Percentiles rank a stretch among this genome's conserved stretches.
phyloP scores from a whole-genome alignment of 495 filamentous ascomycete species.

The Penicillium pancosmium region DNA sequence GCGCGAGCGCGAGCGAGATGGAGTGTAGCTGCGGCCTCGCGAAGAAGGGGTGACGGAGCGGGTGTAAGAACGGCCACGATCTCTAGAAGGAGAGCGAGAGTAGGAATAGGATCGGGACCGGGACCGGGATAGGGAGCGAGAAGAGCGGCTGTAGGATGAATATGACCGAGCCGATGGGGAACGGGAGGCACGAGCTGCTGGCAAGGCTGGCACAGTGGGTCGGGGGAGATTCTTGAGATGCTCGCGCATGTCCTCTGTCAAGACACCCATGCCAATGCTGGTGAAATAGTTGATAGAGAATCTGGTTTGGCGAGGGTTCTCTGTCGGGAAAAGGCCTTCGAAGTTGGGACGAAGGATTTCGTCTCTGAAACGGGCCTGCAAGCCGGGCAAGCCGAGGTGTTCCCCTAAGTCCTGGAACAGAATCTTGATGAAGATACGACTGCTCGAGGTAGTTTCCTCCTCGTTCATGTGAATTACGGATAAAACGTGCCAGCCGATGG shows the following conservation, averaged over 20 bases:
- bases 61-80: conserved; percentile 40
- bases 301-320: conserved; percentile 84
- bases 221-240: conserved; percentile 83
- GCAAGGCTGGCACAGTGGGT: conserved; percentile 69
- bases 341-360: conserved; percentile 77
- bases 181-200: conserved; percentile 55
- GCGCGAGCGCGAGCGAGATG: conserved; percentile 30
- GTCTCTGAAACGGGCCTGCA: conserved; percentile 76
- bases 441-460: conserved; percentile 93
- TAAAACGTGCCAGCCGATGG: conserved; percentile 89
- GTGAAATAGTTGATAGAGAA: conserved; percentile 99
- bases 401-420: conserved; percentile 91
- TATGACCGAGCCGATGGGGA: conserved; percentile 63
- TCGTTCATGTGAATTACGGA: conserved; percentile 87
- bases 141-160: conserved; percentile 41
- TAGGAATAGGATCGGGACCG: conserved; percentile 43
- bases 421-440: conserved; percentile 97
- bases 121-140: conserved; percentile 37
- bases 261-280: conserved; percentile 87
- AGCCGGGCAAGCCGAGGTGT: conserved; percentile 77
- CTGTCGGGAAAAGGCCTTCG: conserved; percentile 83
- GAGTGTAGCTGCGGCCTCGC: conserved; percentile 42
- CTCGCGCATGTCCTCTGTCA: conserved; percentile 96
- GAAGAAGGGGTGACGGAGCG: conserved; percentile 43
- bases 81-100: conserved; percentile 43